phyloP scores from a whole-genome alignment of 352 stramenopile genomes.

The Phytophthora nicotianae region DNA sequence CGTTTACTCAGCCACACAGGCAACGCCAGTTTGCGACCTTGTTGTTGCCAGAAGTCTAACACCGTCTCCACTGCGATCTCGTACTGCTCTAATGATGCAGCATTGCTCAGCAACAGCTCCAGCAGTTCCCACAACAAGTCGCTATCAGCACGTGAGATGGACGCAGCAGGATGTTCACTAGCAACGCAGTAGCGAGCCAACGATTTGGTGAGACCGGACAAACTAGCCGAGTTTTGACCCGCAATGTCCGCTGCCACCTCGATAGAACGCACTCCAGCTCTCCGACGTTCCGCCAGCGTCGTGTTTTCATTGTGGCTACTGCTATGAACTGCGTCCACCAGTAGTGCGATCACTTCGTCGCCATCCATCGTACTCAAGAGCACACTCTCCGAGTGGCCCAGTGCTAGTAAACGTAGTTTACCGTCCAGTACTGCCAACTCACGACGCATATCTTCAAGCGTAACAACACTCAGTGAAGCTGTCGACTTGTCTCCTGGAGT shows the following conservation, averaged over 20 bases:
- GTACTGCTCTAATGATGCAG: constrained; percentile 52
- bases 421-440: constrained; percentile 67
- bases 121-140: constrained; percentile 67
- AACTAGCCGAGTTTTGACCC: constrained; percentile 10
- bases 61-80: constrained; percentile 64
- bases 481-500: constrained; percentile 6
- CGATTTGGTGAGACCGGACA: constrained; percentile 64
- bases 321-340: constrained; percentile 52
- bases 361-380: constrained; percentile 64
- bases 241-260: constrained; percentile 65
- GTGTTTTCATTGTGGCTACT: constrained; percentile 26
- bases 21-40: constrained; percentile 53
- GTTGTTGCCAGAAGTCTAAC: constrained; percentile 59
- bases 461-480: constrained; percentile 59
- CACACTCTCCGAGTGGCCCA: constrained; percentile 60
- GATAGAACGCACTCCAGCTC: constrained; percentile 48
- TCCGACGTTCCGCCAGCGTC: constrained; percentile 51
- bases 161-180: constrained; percentile 36
- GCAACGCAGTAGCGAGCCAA: constrained; percentile 70
- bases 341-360: constrained; percentile 57
- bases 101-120: constrained; percentile 48
- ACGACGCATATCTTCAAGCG: constrained; percentile 59
- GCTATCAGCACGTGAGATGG: constrained; percentile 33
- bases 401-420: constrained; percentile 59
- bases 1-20: constrained; percentile 62